phyloP scores from a whole-genome alignment of 176 grass and related monocot species.

The Juncus inflexus region DNA sequence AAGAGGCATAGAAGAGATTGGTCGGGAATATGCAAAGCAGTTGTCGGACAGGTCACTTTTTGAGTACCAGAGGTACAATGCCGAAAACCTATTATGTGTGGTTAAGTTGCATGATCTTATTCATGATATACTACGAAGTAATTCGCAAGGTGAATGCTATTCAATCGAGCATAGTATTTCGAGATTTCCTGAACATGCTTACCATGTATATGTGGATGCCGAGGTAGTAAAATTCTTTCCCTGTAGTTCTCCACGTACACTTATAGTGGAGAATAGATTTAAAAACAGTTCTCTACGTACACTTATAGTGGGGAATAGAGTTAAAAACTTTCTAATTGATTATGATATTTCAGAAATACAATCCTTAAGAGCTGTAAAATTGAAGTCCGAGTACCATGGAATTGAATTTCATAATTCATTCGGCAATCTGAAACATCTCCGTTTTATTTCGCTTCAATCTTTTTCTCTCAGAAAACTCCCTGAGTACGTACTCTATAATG shows the following conservation, averaged over 20 bases:
- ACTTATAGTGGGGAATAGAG: background rate
- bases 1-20: too few relatives aligned
- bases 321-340: background rate
- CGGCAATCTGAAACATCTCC: too few relatives aligned
- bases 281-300: background rate
- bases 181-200: background rate
- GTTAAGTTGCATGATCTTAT: background rate
- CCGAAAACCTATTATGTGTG: background rate
- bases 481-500: too few relatives aligned
- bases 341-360: background rate
- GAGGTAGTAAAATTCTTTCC: background rate
- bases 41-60: background rate
- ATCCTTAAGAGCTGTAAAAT: background rate
- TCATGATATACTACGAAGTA: too few relatives aligned
- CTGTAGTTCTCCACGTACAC: background rate
- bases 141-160: too few relatives aligned
- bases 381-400: background rate
- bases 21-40: too few relatives aligned
- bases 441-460: too few relatives aligned
- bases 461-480: too few relatives aligned
- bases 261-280: background rate
- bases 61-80: background rate
- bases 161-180: too few relatives aligned
- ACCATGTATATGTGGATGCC: background rate
- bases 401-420: background rate